A percentile compares a stretch with the other conserved stretches of the same genome.
phyloP scores from a whole-genome alignment of 2,329 filamentous ascomycete genomes.

The Apiospora phragmitis region DNA sequence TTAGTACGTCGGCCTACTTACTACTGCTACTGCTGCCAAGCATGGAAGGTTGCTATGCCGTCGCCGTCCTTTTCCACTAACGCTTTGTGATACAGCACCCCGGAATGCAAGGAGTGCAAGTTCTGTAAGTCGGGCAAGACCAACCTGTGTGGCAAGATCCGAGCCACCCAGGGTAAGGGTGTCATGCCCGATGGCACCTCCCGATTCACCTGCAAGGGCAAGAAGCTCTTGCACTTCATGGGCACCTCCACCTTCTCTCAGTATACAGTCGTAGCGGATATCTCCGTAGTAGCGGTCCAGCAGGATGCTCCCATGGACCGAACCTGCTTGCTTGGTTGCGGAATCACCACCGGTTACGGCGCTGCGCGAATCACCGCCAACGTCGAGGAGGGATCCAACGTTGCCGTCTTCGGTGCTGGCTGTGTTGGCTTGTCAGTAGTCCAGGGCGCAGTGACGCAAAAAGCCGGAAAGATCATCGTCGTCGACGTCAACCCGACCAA shows the following conservation, averaged over 20 bases:
- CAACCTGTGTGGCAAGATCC: slow-evolving; percentile 98
- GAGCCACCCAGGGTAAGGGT: slow-evolving; percentile 91
- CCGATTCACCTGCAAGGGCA: slow-evolving; percentile 91
- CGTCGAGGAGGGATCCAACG: slow-evolving; percentile 84
- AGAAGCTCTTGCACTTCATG: slow-evolving; percentile 98
- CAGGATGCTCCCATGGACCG: slow-evolving; percentile 91
- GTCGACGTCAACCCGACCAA: slow-evolving; percentile 81
- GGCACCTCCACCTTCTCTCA: slow-evolving; percentile 98
- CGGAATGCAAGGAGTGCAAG: slow-evolving; percentile 97
- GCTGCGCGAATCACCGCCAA: slow-evolving; percentile 91
- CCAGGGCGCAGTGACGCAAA: slow-evolving; percentile 86
- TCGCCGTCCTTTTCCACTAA: slow-evolving; percentile 13
- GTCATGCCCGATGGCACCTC: slow-evolving; percentile 97
- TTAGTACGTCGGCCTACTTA: slow-evolving; percentile 58
- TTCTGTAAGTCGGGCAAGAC: slow-evolving; percentile 99
- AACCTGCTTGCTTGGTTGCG: slow-evolving; percentile 93
- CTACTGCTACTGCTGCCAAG: not conserved
- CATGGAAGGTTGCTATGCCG: not conserved
- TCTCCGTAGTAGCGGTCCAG: slow-evolving; percentile 94
- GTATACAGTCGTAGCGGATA: slow-evolving; percentile 98
- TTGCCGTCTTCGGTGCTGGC: slow-evolving; percentile 92
- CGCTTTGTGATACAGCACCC: slow-evolving; percentile 62
- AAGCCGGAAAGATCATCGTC: slow-evolving; percentile 75
- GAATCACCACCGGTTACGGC: slow-evolving; percentile 98
- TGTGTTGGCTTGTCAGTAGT: slow-evolving; percentile 95